phyloP scores from a whole-genome alignment of 257 asterid genomes.

The Verbascum thapsus region DNA sequence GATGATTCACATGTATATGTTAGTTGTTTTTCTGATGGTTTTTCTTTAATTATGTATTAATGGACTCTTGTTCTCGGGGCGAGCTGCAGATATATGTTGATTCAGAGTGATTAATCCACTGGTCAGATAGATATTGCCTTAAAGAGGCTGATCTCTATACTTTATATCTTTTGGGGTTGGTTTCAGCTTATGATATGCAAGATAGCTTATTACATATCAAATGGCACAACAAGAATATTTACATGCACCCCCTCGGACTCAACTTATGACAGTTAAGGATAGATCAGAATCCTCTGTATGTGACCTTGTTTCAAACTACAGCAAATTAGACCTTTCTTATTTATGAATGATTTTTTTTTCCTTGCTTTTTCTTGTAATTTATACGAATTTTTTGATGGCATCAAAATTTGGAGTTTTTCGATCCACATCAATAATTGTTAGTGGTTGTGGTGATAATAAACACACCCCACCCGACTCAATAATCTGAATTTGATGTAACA shows the following conservation, averaged over 20 bases:
- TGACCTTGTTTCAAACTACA: conserved; percentile 2
- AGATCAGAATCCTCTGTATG: background rate
- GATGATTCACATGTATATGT: too few relatives aligned
- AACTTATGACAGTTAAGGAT: background rate
- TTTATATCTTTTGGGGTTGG: conserved; percentile 17
- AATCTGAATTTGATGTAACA: too few relatives aligned
- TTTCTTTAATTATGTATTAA: background rate
- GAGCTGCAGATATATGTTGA: conserved; percentile 54
- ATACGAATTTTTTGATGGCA: too few relatives aligned
- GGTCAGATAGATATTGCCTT: background rate
- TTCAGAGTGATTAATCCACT: conserved; percentile 35
- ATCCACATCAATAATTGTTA: too few relatives aligned
- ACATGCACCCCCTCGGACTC: background rate
- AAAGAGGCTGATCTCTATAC: conserved; percentile 28
- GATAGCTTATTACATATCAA: conserved; percentile 11
- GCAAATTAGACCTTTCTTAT: background rate
- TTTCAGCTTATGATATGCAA: conserved; percentile 1
- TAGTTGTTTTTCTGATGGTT: background rate
- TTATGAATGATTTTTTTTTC: background rate
- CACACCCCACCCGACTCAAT: too few relatives aligned
- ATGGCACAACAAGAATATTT: conserved; percentile 3
- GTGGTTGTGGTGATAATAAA: too few relatives aligned
- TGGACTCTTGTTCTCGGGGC: conserved; percentile 22
- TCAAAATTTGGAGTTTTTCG: too few relatives aligned
- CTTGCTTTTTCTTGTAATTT: too few relatives aligned